Percentiles rank a stretch among this genome's conserved stretches.
phyloP scores from a whole-genome alignment of 768 basidiomycete species.

The Tylopilus sp. region DNA sequence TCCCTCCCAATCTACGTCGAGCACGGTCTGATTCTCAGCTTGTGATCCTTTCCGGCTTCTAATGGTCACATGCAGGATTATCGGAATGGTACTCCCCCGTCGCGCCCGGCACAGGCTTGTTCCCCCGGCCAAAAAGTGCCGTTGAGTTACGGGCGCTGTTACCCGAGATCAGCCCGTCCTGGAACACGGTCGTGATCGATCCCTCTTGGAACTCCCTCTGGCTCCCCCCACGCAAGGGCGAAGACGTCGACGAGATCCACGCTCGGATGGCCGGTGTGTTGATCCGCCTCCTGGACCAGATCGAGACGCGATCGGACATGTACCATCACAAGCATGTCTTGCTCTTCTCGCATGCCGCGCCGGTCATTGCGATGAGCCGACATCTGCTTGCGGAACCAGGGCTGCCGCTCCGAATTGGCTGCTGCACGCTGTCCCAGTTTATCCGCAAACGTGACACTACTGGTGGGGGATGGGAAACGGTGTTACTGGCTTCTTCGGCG shows the following conservation, averaged over 20 bases:
- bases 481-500: conserved; percentile 48
- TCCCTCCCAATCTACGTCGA: conserved; percentile 72
- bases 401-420: conserved; percentile 62
- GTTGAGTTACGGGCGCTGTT: conserved; percentile 49
- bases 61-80: conserved; percentile 41
- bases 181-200: conserved; percentile 62
- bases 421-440: conserved; percentile 67
- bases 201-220: conserved; percentile 60
- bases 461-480: conserved; percentile 38
- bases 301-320: conserved; percentile 42
- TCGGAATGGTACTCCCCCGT: conserved; percentile 82
- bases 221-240: conserved; percentile 71
- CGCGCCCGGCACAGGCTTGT: conserved; percentile 60
- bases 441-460: conserved; percentile 30
- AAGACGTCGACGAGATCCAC: conserved; percentile 61
- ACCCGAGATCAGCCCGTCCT: conserved; percentile 57
- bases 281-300: conserved; percentile 44
- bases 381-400: conserved; percentile 52
- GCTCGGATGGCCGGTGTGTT: conserved; percentile 54
- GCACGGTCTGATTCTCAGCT: conserved; percentile 48
- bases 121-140: conserved; percentile 68
- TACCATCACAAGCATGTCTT: conserved; percentile 50
- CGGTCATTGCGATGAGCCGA: conserved; percentile 61
- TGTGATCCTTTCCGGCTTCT: conserved; percentile 6
- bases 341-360: conserved; percentile 74